Evolutionary conservation across 352 stramenopile genomes (phyloP), one percentile per base, ranked within the genome.

Genomic region (Globisporangium rhizosaccharum): DNA sequence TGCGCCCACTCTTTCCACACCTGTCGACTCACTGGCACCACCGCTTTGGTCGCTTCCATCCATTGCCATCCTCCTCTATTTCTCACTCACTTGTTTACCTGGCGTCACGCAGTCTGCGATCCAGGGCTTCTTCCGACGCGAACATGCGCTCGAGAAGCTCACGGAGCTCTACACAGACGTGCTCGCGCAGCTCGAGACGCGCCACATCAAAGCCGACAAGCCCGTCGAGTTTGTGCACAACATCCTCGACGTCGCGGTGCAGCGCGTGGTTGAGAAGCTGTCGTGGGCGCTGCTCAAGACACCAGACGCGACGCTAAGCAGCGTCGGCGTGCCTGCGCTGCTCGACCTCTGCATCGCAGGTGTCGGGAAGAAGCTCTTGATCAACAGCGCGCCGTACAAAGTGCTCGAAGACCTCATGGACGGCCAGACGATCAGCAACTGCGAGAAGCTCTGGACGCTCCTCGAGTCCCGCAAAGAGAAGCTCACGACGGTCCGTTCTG

Each of bases 391-490:
- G 25, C 82, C 85, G 14, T 95, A 95, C 70, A 90, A 91, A 57
- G 70, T 95, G 47, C 72, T 95, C 28, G 85, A 93, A 51, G 82
- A 95, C 64, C 67, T 95, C 37, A 90, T 93, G 82, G 85, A 95
- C 51, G 78, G 82, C 3, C 85, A 95, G 63, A 93, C 83, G 23
- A 91, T 95, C 62, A 77, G 62, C 63, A 89, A 78, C n/a, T 95
- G 85, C 59, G 85, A 95, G 65, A 84, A 85, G 57, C 65, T 95
- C 45, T 95, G 85, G 85, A 78, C 87, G 18, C 66, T 95, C 30
- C 74, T 95, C 2, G 85, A 93, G 56, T 74, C 75, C 20, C 79
- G 85, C 60, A 90, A 90, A 61, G 68, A 82, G 26, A 82, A 82
- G 65, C 72, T 95, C 42, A 87, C 82, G 25, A 85, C 74, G 53